These are phyloP conservation scores for Mycena galopus DNA, from an alignment of 768 basidiomycete species.

Conservation along the genomic window DNA sequence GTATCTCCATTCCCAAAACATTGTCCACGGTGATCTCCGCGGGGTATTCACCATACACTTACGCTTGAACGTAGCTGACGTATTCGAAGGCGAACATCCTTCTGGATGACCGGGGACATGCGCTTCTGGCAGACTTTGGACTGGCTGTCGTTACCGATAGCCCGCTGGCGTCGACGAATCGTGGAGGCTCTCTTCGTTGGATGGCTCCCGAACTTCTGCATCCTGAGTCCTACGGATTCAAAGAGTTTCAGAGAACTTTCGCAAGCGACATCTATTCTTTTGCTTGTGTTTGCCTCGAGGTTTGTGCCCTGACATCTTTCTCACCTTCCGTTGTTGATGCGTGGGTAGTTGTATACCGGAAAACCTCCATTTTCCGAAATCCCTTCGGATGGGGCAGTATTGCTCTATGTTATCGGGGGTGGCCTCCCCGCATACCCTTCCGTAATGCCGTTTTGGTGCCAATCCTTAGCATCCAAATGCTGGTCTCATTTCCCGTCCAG, in stretches of 20 bases:
- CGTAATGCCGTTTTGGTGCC: not conserved
- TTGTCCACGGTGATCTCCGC: constrained; percentile 43
- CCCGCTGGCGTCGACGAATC: constrained; percentile 16
- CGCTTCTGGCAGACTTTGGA: constrained; percentile 39
- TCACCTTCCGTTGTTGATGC: not conserved
- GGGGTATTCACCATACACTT: constrained; percentile 36
- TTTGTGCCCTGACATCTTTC: not conserved
- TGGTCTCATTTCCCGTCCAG: constrained; percentile 4
- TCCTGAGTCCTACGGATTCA: constrained; percentile 28
- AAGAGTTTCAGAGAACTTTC: constrained; percentile 18
- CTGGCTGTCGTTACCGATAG: constrained; percentile 30
- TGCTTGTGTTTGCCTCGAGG: constrained; percentile 35
- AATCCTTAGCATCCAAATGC: not conserved
- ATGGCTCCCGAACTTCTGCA: no score
- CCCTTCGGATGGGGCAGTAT: not conserved
- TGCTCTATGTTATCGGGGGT: constrained; percentile 15
- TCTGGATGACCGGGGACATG: constrained; percentile 28
- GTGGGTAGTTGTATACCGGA: constrained; percentile 19
- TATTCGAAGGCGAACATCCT: constrained; percentile 38
- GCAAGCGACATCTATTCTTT: constrained; percentile 34
- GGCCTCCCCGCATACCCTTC: constrained; percentile 1
- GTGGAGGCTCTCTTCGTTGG: constrained; percentile 36
- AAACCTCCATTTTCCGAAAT: constrained; percentile 13
- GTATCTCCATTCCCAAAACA: constrained; percentile 36
- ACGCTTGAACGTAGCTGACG: not conserved